Base-by-base conservation (phyloP, 495 filamentous ascomycete genomes). In the Neurospora discreta region DNA sequence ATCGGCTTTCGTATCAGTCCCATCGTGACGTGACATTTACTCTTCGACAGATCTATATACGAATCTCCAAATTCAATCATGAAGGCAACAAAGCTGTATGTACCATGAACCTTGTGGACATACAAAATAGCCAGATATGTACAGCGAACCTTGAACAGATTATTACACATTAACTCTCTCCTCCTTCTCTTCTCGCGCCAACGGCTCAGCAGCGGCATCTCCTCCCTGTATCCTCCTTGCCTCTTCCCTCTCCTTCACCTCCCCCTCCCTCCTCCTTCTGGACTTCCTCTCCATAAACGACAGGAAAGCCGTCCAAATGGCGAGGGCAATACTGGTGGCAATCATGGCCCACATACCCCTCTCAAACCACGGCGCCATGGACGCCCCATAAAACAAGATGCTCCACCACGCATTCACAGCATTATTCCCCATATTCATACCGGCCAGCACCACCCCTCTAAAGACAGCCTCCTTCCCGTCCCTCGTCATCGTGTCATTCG, bases 401-500 rank as follows among this genome's bases (percentile, higher is more conserved):
- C 83, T 86, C 89, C 89, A 91, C 86, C 86, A 89, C 5, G 86
- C 85, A 75, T 89, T 87, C 0, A 89, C 78, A 8, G 85, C 86
- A 77, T 86, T 87, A 69, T 80, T 86, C 7, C 85, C 83, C 81
- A 87, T 79, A 71, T 90, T 89, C 86, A 88, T 88, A 44, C 84
- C 83, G 8, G 85, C 86, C 71, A 88, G 81, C 6, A 87, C 84
- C 3, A 87, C 82, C 0, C 79, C 81, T 11, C 87, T 77, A 67
- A 84, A 79, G 1, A 79, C 81, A 4, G 83, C 80, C 73, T 85
- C 83, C 68, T 83, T 75, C n/a, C 71, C 78, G 18, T 65, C 52
- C 26, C 52, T 33, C 20, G 85, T 76, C 83, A 87, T 83, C 1
- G 83, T 82, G 73, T 90, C 87, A 71, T 90, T 90, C 11, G 86